Percentiles rank a stretch among this genome's conserved stretches.
These are phyloP conservation scores for Alnus rubra DNA, from an alignment of 306 rosid species.

Conservation along the genomic window DNA sequence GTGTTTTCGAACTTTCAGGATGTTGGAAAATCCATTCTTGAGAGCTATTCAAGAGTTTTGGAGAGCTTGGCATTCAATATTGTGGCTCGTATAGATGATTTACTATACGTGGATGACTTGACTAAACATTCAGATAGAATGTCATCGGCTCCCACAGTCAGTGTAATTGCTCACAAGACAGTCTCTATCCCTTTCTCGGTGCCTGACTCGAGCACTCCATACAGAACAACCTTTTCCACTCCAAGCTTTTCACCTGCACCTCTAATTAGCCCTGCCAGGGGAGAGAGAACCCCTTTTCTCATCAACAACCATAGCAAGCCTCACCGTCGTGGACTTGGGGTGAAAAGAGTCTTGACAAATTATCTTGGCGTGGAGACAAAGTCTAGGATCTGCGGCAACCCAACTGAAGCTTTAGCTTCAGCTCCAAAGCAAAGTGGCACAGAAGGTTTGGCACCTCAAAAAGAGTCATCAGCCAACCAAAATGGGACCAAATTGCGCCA, in stretches of 20 bases:
- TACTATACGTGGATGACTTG: slow-evolving; percentile 80
- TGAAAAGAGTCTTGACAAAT: slow-evolving; percentile 80
- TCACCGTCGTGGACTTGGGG: slow-evolving; percentile 75
- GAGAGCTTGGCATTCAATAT: slow-evolving; percentile 92
- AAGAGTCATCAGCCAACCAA: slow-evolving; percentile 32
- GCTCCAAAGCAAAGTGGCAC: slow-evolving; percentile 19
- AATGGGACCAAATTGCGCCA: slow-evolving; percentile 24
- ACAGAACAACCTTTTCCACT: slow-evolving; percentile 44
- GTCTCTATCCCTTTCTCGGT: slow-evolving; percentile 46
- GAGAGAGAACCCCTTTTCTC: slow-evolving; percentile 85
- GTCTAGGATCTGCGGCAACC: slow-evolving; percentile 54
- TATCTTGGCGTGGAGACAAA: slow-evolving; percentile 88
- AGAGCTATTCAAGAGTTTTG: slow-evolving; percentile 91
- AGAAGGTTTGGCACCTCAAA: slow-evolving; percentile 28
- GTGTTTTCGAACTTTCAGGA: slow-evolving; percentile 55
- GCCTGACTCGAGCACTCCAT: slow-evolving; percentile 82
- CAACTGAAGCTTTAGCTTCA: slow-evolving; percentile 45
- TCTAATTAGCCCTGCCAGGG: slow-evolving; percentile 73
- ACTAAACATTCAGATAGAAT: slow-evolving; percentile 67
- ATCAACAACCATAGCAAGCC: slow-evolving; percentile 43
- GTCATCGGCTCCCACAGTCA: slow-evolving; percentile 58
- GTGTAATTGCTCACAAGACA: slow-evolving; percentile 59
- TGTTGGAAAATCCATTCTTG: slow-evolving; percentile 88
- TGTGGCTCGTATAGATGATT: slow-evolving; percentile 86
- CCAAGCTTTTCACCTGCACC: slow-evolving; percentile 65